phyloP scores from a whole-genome alignment of 139 green algal species.

The Asterochloris erici region DNA sequence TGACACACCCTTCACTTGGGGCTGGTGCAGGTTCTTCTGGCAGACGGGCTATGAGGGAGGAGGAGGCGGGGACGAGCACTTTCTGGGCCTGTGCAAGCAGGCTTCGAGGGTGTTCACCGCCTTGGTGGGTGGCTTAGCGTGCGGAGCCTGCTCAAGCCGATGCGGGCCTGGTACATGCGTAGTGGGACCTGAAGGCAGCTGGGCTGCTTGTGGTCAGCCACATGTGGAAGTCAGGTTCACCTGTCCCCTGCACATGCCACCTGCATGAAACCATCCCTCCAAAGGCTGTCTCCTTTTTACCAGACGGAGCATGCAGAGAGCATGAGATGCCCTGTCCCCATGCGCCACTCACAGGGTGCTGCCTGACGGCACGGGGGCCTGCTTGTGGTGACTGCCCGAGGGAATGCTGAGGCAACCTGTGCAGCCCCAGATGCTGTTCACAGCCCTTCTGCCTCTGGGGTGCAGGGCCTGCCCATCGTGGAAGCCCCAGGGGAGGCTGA shows the following conservation, averaged over 20 bases:
- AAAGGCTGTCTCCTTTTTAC: background rate
- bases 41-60: background rate
- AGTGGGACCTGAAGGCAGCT: background rate
- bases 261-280: too few relatives aligned
- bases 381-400: background rate
- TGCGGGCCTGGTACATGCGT: background rate
- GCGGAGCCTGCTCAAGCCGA: background rate
- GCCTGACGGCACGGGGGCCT: background rate
- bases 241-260: background rate
- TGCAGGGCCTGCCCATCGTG: conserved; percentile 65
- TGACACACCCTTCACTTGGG: background rate
- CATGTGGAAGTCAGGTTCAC: background rate
- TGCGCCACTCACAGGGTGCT: background rate
- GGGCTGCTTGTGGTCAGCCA: background rate
- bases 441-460: too few relatives aligned
- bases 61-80: conserved; percentile 5
- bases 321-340: background rate
- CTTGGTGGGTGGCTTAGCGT: conserved; percentile 21
- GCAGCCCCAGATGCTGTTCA: too few relatives aligned
- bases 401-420: background rate
- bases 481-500: conserved; percentile 72
- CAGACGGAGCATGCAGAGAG: background rate
- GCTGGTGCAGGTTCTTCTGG: conserved; percentile 1
- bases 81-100: conserved; percentile 21
- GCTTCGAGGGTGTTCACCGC: conserved; percentile 24